Base-by-base conservation (phyloP, 306 rosid species). In the Senna tora region DNA sequence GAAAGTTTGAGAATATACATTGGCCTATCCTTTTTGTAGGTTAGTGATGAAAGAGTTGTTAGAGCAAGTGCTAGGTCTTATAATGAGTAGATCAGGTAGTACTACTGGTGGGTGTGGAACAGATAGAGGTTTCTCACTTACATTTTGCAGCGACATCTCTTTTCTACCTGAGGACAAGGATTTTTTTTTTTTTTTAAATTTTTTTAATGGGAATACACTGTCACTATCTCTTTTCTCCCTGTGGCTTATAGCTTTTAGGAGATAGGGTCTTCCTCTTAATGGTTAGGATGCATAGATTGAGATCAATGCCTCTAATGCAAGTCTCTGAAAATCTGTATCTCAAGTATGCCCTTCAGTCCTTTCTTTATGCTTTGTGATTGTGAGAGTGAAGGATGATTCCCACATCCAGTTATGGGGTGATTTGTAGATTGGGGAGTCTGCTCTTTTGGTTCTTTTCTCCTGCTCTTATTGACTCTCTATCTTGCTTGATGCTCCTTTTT, bases 391-490 rank as follows among this genome's bases (percentile, higher is more conserved):
- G 14, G 28, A 16, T 36, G 67, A 11, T 61, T 36, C 67, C 21
- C 16, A 61, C 49, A 19, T 13, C 47, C 5, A 2, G 30, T 22
- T 16, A 15, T 19, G 32, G 10, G 30, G n/a, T 9, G 32, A 61
- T 38, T 61, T 61, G 67, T 19, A 13, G 65, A 9, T n/a, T 16
- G 43, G 8, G 65, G 42, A 58, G 43, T 58, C 43, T 17, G n/a
- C 7, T 58, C 5, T 58, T 57, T 47, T 15, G 7, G 20, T 15
- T 47, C 19, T 47, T 49, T 49, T 16, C 9, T 7, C 53, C 53
- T 6, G 9, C 20, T 50, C 30, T 6, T 15, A 58, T 58, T 34
- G 8, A 3, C 21, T 60, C 9, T 36, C 22, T 34, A 60, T 14
- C 66, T 60, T 34, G 66, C 28, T 17, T 17, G 17, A 9, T 36